Evolutionary conservation across 805 yeast species (phyloP), one percentile per base, ranked within the genome.

Genomic region (Kazachstania africana): DNA sequence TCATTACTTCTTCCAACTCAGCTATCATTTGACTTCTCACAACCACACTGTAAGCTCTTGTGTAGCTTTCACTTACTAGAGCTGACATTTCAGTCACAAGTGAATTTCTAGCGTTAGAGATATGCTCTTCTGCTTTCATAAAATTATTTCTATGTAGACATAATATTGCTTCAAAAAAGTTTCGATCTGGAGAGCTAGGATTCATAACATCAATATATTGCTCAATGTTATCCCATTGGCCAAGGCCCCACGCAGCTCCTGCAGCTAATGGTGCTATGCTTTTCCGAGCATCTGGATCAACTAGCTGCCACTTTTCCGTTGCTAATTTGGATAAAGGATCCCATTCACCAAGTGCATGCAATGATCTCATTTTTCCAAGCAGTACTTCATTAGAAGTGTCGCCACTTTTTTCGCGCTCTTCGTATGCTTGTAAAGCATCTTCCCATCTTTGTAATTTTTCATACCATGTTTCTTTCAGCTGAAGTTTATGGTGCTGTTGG

Each of bases 301-400:
- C 70, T 19, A 66, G 62, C 13, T 61, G 64, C 99, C 99, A 91
- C 49, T 82, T 84, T 26, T 75, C 77, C 43, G 75, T 78, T 0
- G 96, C 95, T 34, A 91, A 60, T 37, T 78, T 80, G 8, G 93
- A 77, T 16, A 93, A 63, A 43, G 78, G 80, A 39, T 88, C 97
- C 97, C 98, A 93, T 57, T 91, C 96, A 29, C 98, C 98, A n/a
- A 91, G 63, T 0, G 99, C 99, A 59, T 91, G 96, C 39, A 88
- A 63, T 57, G 97, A 87, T 57, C 97, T 71, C 96, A 91, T 84
- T 50, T 88, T 87, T 61, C 99, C 99, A 87, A 88, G 77, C 4
- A 88, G 80, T 1, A 85, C 78, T 41, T 88, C 97, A 62, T 80
- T 72, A 18, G 84, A 75, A 35, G 77, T 78, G 25, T 57, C 60